Conservation (phyloP, 441 rosid species). For the Mallotus japonicus region DNA sequence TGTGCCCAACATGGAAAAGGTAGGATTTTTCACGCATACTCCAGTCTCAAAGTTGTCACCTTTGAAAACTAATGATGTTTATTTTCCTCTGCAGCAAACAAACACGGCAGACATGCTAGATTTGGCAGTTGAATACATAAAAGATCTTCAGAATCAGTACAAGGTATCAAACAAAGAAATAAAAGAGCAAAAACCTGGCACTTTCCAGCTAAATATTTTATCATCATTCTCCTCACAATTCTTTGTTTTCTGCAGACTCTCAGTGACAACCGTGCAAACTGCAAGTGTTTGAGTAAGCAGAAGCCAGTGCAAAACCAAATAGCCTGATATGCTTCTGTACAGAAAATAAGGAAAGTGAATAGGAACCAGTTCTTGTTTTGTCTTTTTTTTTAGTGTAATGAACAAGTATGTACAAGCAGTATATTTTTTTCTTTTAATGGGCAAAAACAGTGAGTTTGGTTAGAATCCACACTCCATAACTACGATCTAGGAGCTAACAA, state of each 20-base stretch:
- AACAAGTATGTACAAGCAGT: conserved; percentile 5
- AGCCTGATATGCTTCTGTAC: conserved; percentile 31
- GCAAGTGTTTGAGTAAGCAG: conserved; percentile 49
- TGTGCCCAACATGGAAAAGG: conserved; percentile 42
- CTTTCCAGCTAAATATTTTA: not conserved
- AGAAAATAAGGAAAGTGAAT: conserved; percentile 23
- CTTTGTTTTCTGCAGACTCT: conserved; percentile 39
- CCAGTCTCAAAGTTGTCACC: not conserved
- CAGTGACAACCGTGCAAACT: conserved; percentile 45
- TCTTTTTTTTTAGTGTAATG: conserved; percentile 7
- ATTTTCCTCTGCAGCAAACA: conserved; percentile 42
- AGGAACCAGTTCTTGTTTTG: conserved; percentile 17
- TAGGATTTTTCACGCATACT: conserved; percentile 3
- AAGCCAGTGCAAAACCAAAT: conserved; percentile 33
- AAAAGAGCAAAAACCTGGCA: not conserved
- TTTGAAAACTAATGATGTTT: not conserved
- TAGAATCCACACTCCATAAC: conserved; percentile 16
- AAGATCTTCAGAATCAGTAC: conserved; percentile 48
- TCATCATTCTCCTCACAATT: not conserved
- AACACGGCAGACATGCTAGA: conserved; percentile 51
- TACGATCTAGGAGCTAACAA: conserved; percentile 20
- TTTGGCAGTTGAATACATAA: conserved; percentile 49
- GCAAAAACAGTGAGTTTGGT: not conserved
- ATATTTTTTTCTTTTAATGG: not conserved
- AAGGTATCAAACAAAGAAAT: conserved; percentile 29